Evolutionary conservation across 1,284 basidiomycete genomes (phyloP), one percentile per base, ranked within the genome.

Genomic region (Ustilago curta): DNA sequence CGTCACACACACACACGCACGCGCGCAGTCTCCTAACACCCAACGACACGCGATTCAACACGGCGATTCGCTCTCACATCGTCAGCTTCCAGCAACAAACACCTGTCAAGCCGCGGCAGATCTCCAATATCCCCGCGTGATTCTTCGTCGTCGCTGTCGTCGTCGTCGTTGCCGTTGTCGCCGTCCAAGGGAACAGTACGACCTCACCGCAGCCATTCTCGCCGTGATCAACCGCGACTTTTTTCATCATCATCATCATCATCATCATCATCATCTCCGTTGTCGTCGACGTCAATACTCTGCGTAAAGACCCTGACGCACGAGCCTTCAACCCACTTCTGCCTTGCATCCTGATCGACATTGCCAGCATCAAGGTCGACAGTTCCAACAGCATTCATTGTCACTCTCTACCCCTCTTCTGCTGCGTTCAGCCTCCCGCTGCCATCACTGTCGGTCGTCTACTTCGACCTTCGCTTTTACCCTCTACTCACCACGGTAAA

Each of bases 291-390:
- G 53, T 19, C 35, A 16, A 39, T 48, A 23, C 18, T 35, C 27
- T 25, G 44, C 25, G 9, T 16, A 7, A 35, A 37, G 49, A 42
- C 50, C 59, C 42, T 43, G 56, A 49, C 66, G 66, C 66, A 69
- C 66, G 60, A 69, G 66, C 66, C 66, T 32, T 35, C 56, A 29
- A 42, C 50, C 23, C 37, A 40, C 50, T 40, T 40, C 18, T 23
- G 29, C 37, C 37, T 25, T 23, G 8, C 16, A 25, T 16, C 50
- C 14, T 29, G 37, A 32, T 44, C 40, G 21, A 19, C 39, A 25
- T 25, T 16, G 43, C 19, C 40, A 9, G 12, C 52, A 32, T 32
- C 52, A 18, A 32, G 9, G 27, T 31, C 16, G n/a, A 48, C 31
- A 11, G n/a, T n/a, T 5, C 47, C 19, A 27, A 27, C 18, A 31